These are phyloP conservation scores for Scutellaria baicalensis DNA, from an alignment of 257 asterid species.

Conservation along the genomic window DNA sequence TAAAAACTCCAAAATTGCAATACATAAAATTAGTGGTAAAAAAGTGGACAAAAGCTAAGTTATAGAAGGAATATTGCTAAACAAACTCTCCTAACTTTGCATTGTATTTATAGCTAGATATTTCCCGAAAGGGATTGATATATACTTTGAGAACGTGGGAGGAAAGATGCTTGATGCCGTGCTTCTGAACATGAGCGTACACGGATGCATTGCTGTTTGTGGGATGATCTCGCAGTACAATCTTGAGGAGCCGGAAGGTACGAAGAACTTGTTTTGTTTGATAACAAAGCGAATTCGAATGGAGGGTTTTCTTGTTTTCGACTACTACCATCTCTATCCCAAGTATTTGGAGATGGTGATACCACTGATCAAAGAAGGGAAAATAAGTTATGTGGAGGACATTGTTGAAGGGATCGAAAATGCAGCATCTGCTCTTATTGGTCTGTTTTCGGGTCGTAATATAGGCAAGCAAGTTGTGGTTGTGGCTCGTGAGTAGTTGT, in stretches of 20 bases:
- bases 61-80: too few species aligned
- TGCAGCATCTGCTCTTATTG: slow-evolving; percentile 30
- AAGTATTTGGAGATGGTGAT: slow-evolving; percentile 28
- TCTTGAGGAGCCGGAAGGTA: slow-evolving; percentile 22
- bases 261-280: slow-evolving; percentile 22
- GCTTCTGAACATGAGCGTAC: slow-evolving; percentile 34
- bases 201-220: slow-evolving; percentile 35
- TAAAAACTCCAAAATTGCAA: too few species aligned
- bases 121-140: slow-evolving; percentile 41
- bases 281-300: slow-evolving; percentile 24
- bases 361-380: slow-evolving; percentile 30
- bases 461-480: slow-evolving; percentile 43
- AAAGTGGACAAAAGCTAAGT: too few species aligned
- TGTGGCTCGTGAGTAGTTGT: slow-evolving; percentile 19
- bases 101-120: slow-evolving; percentile 10
- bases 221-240: slow-evolving; percentile 49
- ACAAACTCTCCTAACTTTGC: not conserved
- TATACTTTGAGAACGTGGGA: slow-evolving; percentile 49
- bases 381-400: slow-evolving; percentile 32
- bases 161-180: slow-evolving; percentile 48
- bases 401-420: slow-evolving; percentile 32
- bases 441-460: slow-evolving; percentile 32
- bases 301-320: slow-evolving; percentile 31
- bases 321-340: slow-evolving; percentile 27
- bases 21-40: too few species aligned